Conservation (phyloP, 2,329 filamentous ascomycete genomes). For the Dendrostoma leiphaemia region DNA sequence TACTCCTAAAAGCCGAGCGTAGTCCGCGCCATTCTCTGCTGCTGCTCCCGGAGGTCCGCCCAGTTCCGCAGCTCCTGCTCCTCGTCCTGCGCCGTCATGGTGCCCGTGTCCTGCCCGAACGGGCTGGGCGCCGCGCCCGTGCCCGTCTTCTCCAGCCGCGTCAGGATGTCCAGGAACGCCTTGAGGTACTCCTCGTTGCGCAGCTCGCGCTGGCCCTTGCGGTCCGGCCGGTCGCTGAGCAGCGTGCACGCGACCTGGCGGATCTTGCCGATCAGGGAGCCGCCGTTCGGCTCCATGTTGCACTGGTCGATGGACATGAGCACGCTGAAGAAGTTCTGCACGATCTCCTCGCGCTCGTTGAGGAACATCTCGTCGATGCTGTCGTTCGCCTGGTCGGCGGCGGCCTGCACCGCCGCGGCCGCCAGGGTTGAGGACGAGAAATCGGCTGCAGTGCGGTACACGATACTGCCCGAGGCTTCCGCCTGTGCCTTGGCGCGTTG, state of each 20-base stretch:
- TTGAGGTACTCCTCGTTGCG: constrained; percentile 69
- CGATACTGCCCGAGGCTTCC: constrained; percentile 30
- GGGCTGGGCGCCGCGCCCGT: constrained; percentile 21
- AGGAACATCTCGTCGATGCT: constrained; percentile 71
- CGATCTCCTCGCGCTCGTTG: constrained; percentile 75
- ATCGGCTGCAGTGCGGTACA: constrained; percentile 34
- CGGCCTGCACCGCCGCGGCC: constrained; percentile 36
- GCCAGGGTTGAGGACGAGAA: constrained; percentile 26
- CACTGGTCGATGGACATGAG: constrained; percentile 77
- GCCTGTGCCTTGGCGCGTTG: constrained; percentile 35
- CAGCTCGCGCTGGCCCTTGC: constrained; percentile 49
- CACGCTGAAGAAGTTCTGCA: constrained; percentile 74
- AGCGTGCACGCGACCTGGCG: constrained; percentile 80
- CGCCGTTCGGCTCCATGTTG: constrained; percentile 73
- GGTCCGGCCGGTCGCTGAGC: constrained; percentile 55
- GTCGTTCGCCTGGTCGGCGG: constrained; percentile 46
- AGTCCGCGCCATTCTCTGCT: constrained; percentile 48
- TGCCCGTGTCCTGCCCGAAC: constrained; percentile 26
- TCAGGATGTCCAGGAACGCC: constrained; percentile 71
- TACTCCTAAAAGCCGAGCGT: neutral
- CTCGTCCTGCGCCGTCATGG: constrained; percentile 59
- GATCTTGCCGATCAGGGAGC: constrained; percentile 76
- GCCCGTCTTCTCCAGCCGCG: constrained; percentile 68
- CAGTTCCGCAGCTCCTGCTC: constrained; percentile 75
- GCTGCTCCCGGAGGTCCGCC: constrained; percentile 77